Evolutionary conservation across 176 grass and related monocot species (phyloP).

Genomic region (Oryza officinalis): DNA sequence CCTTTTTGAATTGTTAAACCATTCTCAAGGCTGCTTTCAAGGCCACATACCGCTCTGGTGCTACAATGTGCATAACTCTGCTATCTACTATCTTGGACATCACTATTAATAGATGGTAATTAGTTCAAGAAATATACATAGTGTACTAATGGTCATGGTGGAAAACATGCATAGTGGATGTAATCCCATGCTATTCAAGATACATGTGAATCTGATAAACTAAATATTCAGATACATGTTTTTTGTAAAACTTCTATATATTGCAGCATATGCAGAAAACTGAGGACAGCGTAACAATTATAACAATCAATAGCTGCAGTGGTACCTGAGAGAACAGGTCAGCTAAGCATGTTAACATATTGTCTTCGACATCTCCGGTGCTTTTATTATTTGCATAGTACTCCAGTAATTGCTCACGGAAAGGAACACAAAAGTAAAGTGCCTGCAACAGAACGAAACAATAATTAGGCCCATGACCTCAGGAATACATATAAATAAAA

Average conservation of each 20-base stretch:
- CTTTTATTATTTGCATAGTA: slow-evolving; percentile 84
- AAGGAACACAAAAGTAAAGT: slow-evolving; percentile 84
- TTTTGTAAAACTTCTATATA: slow-evolving; percentile 12
- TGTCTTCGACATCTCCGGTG: slow-evolving; percentile 70
- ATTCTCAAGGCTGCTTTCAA: neutral
- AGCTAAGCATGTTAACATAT: slow-evolving; percentile 87
- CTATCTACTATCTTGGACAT: neutral
- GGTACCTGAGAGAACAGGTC: slow-evolving; percentile 94
- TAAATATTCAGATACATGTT: neutral
- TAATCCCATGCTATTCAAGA: neutral
- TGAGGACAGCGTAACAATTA: neutral
- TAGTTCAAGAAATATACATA: neutral
- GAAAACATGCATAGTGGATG: neutral
- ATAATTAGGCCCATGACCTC: neutral
- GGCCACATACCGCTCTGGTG: neutral
- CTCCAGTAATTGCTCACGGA: slow-evolving; percentile 90
- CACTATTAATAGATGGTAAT: neutral
- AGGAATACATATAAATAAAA: neutral
- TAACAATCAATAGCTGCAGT: slow-evolving; percentile 21
- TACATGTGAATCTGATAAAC: neutral
- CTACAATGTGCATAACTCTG: neutral
- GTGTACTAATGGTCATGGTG: neutral
- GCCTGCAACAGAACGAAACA: slow-evolving; percentile 42
- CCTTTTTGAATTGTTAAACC: neutral
- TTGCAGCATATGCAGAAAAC: neutral